A percentile compares a stretch with the other conserved stretches of the same genome.
Evolutionary conservation across 2,329 filamentous ascomycete species (phyloP).

Genomic region (Trichoderma pleuroti): DNA sequence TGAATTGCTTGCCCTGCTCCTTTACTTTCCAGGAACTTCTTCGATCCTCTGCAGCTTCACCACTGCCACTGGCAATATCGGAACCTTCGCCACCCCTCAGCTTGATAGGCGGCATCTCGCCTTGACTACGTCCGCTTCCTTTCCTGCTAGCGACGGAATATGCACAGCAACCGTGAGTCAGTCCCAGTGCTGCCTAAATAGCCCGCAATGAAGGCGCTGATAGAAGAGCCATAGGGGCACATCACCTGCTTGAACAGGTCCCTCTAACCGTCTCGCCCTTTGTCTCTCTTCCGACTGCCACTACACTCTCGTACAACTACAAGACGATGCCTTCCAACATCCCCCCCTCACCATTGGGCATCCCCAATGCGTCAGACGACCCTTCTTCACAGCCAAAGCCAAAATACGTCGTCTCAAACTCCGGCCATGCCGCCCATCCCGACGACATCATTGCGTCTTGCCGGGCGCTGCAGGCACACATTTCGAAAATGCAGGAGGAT

Average conservation of each 20-base stretch:
- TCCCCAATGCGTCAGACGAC: slow-evolving; percentile 37
- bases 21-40: not conserved
- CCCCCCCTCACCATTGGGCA: slow-evolving; percentile 47
- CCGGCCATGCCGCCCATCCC: slow-evolving; percentile 80
- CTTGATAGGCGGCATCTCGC: not conserved
- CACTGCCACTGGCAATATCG: not conserved
- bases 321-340: slow-evolving; percentile 83
- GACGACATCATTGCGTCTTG: slow-evolving; percentile 83
- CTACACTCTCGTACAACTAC: slow-evolving; percentile 94
- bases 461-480: slow-evolving; percentile 70
- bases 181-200: not conserved
- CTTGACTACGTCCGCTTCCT: not conserved
- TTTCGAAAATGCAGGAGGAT: slow-evolving; percentile 64
- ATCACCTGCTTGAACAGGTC: slow-evolving; percentile 86
- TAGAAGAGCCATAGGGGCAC: slow-evolving; percentile 55
- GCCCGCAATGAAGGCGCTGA: slow-evolving; percentile 13
- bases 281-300: slow-evolving; percentile 81
- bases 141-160: slow-evolving; percentile 14
- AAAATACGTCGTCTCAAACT: slow-evolving; percentile 72
- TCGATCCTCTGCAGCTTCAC: not conserved
- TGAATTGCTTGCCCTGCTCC: not conserved
- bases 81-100: not conserved
- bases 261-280: slow-evolving; percentile 93
- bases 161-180: slow-evolving; percentile 37
- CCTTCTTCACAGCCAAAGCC: slow-evolving; percentile 45